Conservation (phyloP, 805 yeast species). For the Candida fluviatilis region DNA sequence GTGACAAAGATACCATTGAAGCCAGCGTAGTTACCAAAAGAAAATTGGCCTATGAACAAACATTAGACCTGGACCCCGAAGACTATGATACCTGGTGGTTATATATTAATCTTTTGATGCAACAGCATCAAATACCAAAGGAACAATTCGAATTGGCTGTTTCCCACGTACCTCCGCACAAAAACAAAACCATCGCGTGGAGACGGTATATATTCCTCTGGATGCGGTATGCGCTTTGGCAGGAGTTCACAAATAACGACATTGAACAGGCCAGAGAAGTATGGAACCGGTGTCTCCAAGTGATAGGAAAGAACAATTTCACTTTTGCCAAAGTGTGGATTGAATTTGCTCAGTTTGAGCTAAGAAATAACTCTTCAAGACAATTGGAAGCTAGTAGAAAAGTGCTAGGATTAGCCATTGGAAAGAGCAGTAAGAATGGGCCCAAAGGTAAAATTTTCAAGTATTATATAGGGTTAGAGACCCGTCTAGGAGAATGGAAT, state of each 20-base stretch:
- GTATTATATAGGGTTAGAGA: constrained; percentile 67
- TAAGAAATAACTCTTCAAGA: constrained; percentile 45
- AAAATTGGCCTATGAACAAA: constrained; percentile 49
- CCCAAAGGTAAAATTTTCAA: constrained; percentile 58
- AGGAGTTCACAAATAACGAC: constrained; percentile 48
- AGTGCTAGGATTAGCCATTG: constrained; percentile 68
- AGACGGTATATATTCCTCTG: constrained; percentile 65
- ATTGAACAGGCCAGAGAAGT: constrained; percentile 43
- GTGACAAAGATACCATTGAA: constrained; percentile 52
- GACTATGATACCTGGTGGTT: constrained; percentile 87
- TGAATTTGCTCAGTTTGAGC: constrained; percentile 63
- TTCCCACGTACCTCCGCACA: constrained; percentile 29
- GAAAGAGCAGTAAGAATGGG: constrained; percentile 36
- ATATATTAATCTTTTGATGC: constrained; percentile 49
- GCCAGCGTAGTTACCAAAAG: constrained; percentile 51
- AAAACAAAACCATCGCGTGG: constrained; percentile 48
- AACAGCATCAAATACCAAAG: constrained; percentile 11
- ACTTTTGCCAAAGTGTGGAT: constrained; percentile 77
- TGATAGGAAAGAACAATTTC: constrained; percentile 56
- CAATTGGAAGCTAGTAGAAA: constrained; percentile 53
- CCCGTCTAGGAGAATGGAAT: constrained; percentile 69
- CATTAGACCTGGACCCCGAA: constrained; percentile 40
- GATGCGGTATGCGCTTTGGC: constrained; percentile 60
- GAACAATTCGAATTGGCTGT: constrained; percentile 44
- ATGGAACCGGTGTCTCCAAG: constrained; percentile 46